Evolutionary conservation across 73 alveolate genomes (phyloP), one percentile per base, ranked within the genome.

Genomic region (Paramecium tetraurelia): DNA sequence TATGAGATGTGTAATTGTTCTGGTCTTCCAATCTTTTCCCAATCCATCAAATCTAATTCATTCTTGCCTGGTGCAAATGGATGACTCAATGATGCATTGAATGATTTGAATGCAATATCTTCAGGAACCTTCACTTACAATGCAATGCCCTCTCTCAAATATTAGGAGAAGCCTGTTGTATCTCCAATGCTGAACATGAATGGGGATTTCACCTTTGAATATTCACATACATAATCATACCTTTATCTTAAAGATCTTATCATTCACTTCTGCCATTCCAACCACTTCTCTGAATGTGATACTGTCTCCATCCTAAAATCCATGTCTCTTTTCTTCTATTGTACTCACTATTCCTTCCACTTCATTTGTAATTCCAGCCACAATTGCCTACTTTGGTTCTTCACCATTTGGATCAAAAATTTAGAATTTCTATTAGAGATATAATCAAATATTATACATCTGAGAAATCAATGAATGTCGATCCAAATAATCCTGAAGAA

Each of bases 261-360:
- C 97, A 95, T 99, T 99, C 92, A 99, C 95, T 93, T 98, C 99
- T 22, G 97, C 92, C 99, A 99, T 99, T 58, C 99, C 99, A 71
- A 97, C 97, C 7, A 99, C 99, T 87, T 99, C 99, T 58, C 96
- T 95, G 93, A 99, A 98, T 77, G 95, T 94, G 53, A 99, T 99
- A 86, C 92, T 95, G 86, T 98, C 99, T 40, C 99, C 99, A 92
- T 98, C 99, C 22, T 95, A 96, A 89, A 95, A 95, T 36, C 95
- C 96, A 86, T 97, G 99, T 96, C 98, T 95, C 86, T 97, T 97
- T 48, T 97, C 99, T 18, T 97, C 99, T 57, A 93, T 98, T 43
- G 97, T 97, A 3, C 99, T 97, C 84, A 96, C 97, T 22, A 96
- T 77, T 53, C 96, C 95, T 70, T 95, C 98, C 10, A 86, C 94